Conservation (phyloP, 306 rosid species). For the Inga leiocalycina region DNA sequence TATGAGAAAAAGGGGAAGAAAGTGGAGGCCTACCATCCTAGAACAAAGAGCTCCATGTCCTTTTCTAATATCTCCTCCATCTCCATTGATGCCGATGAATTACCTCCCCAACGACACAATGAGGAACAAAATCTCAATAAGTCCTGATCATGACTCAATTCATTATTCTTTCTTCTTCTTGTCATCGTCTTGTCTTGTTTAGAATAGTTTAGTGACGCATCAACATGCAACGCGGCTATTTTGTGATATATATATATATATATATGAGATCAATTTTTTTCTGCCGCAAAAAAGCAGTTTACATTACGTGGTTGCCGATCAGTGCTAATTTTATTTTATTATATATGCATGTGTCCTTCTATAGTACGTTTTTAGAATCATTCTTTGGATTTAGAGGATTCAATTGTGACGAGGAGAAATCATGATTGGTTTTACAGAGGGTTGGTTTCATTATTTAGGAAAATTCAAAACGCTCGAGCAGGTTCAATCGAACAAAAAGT, state of each 20-base stretch:
- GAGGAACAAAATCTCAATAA: constrained; percentile 1
- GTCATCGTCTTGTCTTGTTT: neutral
- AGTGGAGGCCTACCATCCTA: constrained; percentile 68
- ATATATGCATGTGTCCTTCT: neutral
- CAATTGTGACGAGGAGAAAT: neutral
- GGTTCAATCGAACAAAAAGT: neutral
- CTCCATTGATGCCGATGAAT: constrained; percentile 38
- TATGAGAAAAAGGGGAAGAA: constrained; percentile 65
- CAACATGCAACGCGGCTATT: neutral
- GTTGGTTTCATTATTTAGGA: no score
- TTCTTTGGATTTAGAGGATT: neutral
- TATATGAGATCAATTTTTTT: no score
- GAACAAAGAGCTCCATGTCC: constrained; percentile 35
- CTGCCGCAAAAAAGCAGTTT: no score
- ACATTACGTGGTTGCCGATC: no score
- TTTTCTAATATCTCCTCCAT: constrained; percentile 43
- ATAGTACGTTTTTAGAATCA: neutral
- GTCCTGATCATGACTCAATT: neutral
- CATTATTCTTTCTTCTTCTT: neutral
- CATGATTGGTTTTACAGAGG: neutral
- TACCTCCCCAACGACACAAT: neutral
- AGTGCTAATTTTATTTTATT: no score
- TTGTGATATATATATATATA: neutral
- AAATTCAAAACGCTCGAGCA: no score
- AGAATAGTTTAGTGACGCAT: constrained; percentile 2